These are phyloP conservation scores for Allium fistulosum DNA, from an alignment of 106 monocot genomes.

Conservation along the genomic window DNA sequence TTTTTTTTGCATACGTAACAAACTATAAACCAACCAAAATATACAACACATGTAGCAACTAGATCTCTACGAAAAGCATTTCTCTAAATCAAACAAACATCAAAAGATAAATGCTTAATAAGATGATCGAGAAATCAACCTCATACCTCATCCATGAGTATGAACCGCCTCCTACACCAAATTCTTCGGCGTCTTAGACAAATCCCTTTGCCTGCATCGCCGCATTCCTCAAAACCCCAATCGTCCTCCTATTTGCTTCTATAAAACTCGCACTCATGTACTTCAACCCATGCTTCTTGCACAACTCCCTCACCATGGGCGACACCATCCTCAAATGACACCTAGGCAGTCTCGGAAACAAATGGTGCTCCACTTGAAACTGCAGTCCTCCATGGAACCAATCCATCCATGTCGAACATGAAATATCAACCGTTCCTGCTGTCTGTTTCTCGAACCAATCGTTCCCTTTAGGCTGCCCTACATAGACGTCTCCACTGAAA, in stretches of 20 bases:
- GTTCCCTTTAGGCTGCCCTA: conserved; percentile 32
- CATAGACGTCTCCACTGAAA: conserved; percentile 35
- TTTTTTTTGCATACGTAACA: too few species aligned
- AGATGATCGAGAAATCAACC: too few species aligned
- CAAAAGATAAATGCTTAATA: not conserved
- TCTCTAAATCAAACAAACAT: not conserved
- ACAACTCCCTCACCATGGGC: conserved; percentile 36
- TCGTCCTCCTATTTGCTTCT: conserved; percentile 35
- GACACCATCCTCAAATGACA: conserved; percentile 35
- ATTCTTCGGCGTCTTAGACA: conserved; percentile 31
- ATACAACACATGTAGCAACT: too few species aligned
- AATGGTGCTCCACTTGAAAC: conserved; percentile 62
- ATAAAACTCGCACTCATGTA: conserved; percentile 28
- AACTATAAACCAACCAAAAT: too few species aligned
- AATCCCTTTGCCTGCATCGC: conserved; percentile 48
- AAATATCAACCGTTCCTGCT: conserved; percentile 54
- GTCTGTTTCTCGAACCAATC: conserved; percentile 79
- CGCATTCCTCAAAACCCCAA: conserved; percentile 28
- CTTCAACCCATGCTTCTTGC: conserved; percentile 43
- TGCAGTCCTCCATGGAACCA: conserved; percentile 73
- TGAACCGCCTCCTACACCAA: conserved; percentile 60
- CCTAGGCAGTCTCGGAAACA: conserved; percentile 53
- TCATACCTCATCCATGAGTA: conserved; percentile 31
- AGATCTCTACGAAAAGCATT: too few species aligned
- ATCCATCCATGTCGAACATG: conserved; percentile 64